Base-by-base conservation (phyloP, 106 monocot species). In the Acorus gramineus region DNA sequence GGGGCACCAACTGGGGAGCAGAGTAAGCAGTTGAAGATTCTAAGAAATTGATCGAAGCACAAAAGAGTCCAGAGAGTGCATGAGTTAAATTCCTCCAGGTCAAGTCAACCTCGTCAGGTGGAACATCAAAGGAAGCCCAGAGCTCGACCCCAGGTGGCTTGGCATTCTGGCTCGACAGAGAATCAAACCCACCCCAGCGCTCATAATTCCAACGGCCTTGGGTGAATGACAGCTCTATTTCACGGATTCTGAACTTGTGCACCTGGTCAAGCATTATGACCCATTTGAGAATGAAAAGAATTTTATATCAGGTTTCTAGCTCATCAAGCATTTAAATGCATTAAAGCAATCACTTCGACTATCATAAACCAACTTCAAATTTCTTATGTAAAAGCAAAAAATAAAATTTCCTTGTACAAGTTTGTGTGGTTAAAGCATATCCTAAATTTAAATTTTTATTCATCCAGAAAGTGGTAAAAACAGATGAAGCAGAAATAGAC, bases 141-240 rank as follows among this genome's bases (percentile, higher is more conserved):
- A 98, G 76, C 61, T 98, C 96, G 59, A 98, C 96, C 49, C 96
- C 96, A 73, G 96, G 87, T 14, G 96, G 91, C 73, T 98, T 98
- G 63, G 83, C 87, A 71, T 91, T 87, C 67, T 55, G 52, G 42
- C 74, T 79, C 7, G 91, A 88, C 54, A 98, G 67, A 3, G 82
- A 76, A 78, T 94, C 94, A 47, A 68, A 74, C 74, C 82, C 86
- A 49, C 93, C 93, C 94, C 94, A 94, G 47, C 66, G 84, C 64
- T 83, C 84, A 64, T 94, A 94, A 68, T 90, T 90, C 94, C 94
- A 94, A 56, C 86, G 84, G 54, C 89, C 94, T 71, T 94, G 94
- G 14, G 94, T 94, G 68, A 94, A 94, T 60, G 94, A 86, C 47
- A 94, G 61, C 63, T 94, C 89, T 68, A 94, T 44, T 66, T 94